Conservation (phyloP, 352 stramenopile genomes). For the Pythium aphanidermatum region DNA sequence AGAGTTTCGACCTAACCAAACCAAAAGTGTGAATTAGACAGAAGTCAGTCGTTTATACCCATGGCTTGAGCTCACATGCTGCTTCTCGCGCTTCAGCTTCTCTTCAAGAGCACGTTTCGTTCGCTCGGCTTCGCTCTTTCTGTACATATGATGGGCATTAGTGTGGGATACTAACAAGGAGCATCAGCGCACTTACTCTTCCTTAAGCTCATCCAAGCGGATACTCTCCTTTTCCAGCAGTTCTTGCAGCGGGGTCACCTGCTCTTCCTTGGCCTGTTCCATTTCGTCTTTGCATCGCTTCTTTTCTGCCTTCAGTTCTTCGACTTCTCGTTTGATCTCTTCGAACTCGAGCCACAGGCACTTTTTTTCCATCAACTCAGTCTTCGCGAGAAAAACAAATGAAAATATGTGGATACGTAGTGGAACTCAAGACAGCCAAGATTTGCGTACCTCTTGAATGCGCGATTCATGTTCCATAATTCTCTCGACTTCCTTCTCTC, state of each 20-base stretch:
- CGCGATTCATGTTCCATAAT: constrained; percentile 78
- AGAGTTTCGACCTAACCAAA: constrained; percentile 45
- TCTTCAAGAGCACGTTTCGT: constrained; percentile 48
- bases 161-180: too few species aligned
- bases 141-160: constrained; percentile 15
- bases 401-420: background rate
- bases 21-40: background rate
- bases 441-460: constrained; percentile 60
- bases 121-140: constrained; percentile 43
- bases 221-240: constrained; percentile 62
- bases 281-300: constrained; percentile 62
- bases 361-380: constrained; percentile 82
- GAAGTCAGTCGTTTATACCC: background rate
- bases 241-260: constrained; percentile 56
- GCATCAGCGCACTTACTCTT: constrained; percentile 37
- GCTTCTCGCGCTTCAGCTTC: constrained; percentile 63
- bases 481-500: constrained; percentile 80
- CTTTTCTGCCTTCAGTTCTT: constrained; percentile 63
- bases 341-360: constrained; percentile 83
- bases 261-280: constrained; percentile 57
- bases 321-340: constrained; percentile 58
- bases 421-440: background rate
- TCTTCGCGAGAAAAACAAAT: too few species aligned
- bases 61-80: constrained; percentile 18
- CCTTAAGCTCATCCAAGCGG: constrained; percentile 54